A percentile compares a stretch with the other conserved stretches of the same genome.
Evolutionary conservation across 2,329 filamentous ascomycete genomes (phyloP).

Genomic region (Cercospora sojina): DNA sequence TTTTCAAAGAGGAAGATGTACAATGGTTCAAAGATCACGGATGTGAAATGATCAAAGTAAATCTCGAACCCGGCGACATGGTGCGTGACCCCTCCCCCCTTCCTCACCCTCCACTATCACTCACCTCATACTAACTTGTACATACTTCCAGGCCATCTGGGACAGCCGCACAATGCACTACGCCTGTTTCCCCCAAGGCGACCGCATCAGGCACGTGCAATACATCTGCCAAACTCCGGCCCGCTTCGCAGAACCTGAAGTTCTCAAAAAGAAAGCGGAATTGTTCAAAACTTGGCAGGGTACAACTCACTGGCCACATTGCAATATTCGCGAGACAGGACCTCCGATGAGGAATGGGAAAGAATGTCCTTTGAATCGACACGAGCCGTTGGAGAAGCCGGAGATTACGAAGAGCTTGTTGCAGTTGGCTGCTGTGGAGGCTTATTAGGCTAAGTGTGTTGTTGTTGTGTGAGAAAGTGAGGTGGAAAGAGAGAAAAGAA

Average conservation of each 20-base stretch:
- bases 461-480: neutral
- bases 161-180: slow-evolving; percentile 49
- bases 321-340: slow-evolving; percentile 42
- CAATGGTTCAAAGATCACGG: slow-evolving; percentile 29
- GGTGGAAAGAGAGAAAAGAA: neutral
- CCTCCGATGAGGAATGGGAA: slow-evolving; percentile 42
- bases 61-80: slow-evolving; percentile 28
- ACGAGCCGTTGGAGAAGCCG: slow-evolving; percentile 43
- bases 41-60: slow-evolving; percentile 25
- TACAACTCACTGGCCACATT: slow-evolving; percentile 45
- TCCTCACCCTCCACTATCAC: neutral
- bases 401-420: slow-evolving; percentile 39
- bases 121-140: neutral
- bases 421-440: slow-evolving; percentile 40
- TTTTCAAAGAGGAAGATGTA: slow-evolving; percentile 43
- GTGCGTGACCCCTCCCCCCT: neutral
- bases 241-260: slow-evolving; percentile 39
- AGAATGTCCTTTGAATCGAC: slow-evolving; percentile 41
- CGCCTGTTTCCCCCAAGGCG: slow-evolving; percentile 35
- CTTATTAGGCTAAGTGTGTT: slow-evolving; percentile 17
- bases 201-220: slow-evolving; percentile 32
- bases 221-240: slow-evolving; percentile 41
- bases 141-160: slow-evolving; percentile 20
- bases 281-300: slow-evolving; percentile 39
- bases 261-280: slow-evolving; percentile 38